phyloP scores from a whole-genome alignment of 768 basidiomycete species.

The Leccinum incarnatum region DNA sequence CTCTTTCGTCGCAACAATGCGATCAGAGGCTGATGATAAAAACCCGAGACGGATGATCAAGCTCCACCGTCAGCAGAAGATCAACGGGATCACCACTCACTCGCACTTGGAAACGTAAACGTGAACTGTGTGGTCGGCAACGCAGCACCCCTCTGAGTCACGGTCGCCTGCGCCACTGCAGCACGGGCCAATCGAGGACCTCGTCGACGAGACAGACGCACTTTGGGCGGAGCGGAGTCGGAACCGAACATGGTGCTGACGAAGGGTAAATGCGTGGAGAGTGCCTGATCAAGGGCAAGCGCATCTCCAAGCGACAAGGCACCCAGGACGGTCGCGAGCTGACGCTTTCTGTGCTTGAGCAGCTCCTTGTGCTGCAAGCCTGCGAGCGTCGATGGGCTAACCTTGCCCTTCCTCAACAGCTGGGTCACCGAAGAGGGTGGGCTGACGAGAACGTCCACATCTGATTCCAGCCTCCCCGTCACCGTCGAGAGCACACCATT shows the following conservation, averaged over 20 bases:
- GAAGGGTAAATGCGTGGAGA: slow-evolving; percentile 45
- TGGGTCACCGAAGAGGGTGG: slow-evolving; percentile 22
- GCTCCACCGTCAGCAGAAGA: slow-evolving; percentile 16
- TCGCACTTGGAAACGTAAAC: slow-evolving; percentile 60
- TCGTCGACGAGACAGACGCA: slow-evolving; percentile 55
- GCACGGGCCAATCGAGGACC: slow-evolving; percentile 51
- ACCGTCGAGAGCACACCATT: slow-evolving; percentile 24
- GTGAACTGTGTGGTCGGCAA: slow-evolving; percentile 56
- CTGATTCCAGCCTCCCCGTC: slow-evolving; percentile 24
- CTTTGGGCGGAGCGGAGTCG: slow-evolving; percentile 31
- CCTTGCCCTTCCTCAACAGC: slow-evolving; percentile 39
- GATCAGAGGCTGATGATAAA: slow-evolving; percentile 59
- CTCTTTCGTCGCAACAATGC: slow-evolving; percentile 63
- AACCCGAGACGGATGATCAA: slow-evolving; percentile 26
- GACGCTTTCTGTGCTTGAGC: slow-evolving; percentile 63
- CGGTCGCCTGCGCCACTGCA: slow-evolving; percentile 23
- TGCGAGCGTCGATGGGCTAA: slow-evolving; percentile 60
- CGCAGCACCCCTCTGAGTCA: slow-evolving; percentile 31
- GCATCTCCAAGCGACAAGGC: slow-evolving; percentile 65
- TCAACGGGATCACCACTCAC: slow-evolving; percentile 53
- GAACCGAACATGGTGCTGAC: slow-evolving; percentile 36
- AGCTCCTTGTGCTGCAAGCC: slow-evolving; percentile 76
- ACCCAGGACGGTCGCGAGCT: slow-evolving; percentile 68
- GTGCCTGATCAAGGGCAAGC: slow-evolving; percentile 74
- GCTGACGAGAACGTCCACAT: slow-evolving; percentile 20